Evolutionary conservation across 2,329 filamentous ascomycete species (phyloP).

Genomic region (Ophiostoma pallidulum): DNA sequence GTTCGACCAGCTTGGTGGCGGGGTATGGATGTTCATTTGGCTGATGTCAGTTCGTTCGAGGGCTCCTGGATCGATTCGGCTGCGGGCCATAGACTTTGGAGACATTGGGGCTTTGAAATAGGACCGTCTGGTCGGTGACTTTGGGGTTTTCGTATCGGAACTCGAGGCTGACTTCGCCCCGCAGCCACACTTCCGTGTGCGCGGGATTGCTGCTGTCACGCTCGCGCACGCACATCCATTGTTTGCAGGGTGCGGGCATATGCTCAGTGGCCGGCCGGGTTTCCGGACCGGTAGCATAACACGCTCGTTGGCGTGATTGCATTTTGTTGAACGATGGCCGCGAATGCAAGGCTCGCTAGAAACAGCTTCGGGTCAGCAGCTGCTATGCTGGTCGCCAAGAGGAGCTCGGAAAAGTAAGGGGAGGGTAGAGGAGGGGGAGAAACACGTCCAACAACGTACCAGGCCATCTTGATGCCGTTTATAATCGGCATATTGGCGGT

Average conservation of each 20-base stretch:
- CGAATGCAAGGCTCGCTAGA: slow-evolving; percentile 63
- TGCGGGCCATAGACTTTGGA: slow-evolving; percentile 25
- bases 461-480: slow-evolving; percentile 64
- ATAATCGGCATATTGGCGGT: slow-evolving; percentile 52
- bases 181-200: slow-evolving; percentile 47
- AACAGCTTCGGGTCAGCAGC: no score
- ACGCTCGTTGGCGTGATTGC: slow-evolving; percentile 57
- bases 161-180: slow-evolving; percentile 11
- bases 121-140: slow-evolving; percentile 27
- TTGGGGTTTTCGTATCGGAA: slow-evolving; percentile 15
- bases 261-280: slow-evolving; percentile 59
- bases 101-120: slow-evolving; percentile 26
- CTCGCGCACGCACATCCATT: slow-evolving; percentile 52
- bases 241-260: slow-evolving; percentile 56
- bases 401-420: not conserved
- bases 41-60: slow-evolving; percentile 41
- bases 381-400: not conserved
- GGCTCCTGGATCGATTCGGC: slow-evolving; percentile 37
- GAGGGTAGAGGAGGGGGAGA: not conserved
- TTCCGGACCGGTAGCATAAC: slow-evolving; percentile 63
- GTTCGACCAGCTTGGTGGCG: slow-evolving; percentile 6
- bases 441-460: slow-evolving; percentile 40
- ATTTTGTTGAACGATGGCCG: slow-evolving; percentile 67
- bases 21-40: slow-evolving; percentile 10
- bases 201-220: slow-evolving; percentile 55